These are phyloP conservation scores for Elsinoe necatrix DNA, from an alignment of 2,329 filamentous ascomycete genomes.

Conservation along the genomic window DNA sequence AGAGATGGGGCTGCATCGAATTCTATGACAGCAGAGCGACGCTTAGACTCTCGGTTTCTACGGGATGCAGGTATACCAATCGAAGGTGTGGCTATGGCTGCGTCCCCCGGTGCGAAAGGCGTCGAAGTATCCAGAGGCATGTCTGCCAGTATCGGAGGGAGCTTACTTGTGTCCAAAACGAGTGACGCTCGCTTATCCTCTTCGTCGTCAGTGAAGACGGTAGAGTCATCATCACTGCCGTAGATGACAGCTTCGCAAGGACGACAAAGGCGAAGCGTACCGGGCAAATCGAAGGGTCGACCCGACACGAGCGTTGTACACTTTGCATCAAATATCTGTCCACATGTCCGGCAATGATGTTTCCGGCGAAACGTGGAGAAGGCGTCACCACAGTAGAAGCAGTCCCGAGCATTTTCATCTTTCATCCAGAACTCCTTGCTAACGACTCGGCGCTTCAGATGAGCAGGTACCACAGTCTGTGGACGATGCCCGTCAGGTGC, in stretches of 20 bases:
- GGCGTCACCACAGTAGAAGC: constrained; percentile 80
- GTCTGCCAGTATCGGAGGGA: constrained; percentile 39
- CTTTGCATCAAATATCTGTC: constrained; percentile 97
- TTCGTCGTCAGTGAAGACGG: constrained; percentile 75
- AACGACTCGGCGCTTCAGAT: constrained; percentile 76
- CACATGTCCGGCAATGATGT: constrained; percentile 90
- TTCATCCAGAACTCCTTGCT: constrained; percentile 99
- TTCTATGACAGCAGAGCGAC: constrained; percentile 81
- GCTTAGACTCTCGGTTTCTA: constrained; percentile 64
- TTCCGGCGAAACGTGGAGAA: constrained; percentile 94
- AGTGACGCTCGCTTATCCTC: constrained; percentile 15
- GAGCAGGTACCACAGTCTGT: constrained; percentile 36
- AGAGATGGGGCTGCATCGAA: constrained; percentile 72
- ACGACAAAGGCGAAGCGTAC: constrained; percentile 81
- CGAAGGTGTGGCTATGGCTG: constrained; percentile 45
- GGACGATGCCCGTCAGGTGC: background rate
- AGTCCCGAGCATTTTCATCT: constrained; percentile 95
- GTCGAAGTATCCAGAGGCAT: background rate
- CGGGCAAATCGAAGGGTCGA: constrained; percentile 75
- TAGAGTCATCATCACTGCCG: constrained; percentile 82
- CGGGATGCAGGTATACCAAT: constrained; percentile 59
- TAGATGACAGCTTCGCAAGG: constrained; percentile 88
- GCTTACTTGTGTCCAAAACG: constrained; percentile 4
- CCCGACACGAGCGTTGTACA: constrained; percentile 90
- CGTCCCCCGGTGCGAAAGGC: constrained; percentile 15